A percentile compares a stretch with the other conserved stretches of the same genome.
Conservation (phyloP, 768 basidiomycete genomes). For the Ramaria sp. region DNA sequence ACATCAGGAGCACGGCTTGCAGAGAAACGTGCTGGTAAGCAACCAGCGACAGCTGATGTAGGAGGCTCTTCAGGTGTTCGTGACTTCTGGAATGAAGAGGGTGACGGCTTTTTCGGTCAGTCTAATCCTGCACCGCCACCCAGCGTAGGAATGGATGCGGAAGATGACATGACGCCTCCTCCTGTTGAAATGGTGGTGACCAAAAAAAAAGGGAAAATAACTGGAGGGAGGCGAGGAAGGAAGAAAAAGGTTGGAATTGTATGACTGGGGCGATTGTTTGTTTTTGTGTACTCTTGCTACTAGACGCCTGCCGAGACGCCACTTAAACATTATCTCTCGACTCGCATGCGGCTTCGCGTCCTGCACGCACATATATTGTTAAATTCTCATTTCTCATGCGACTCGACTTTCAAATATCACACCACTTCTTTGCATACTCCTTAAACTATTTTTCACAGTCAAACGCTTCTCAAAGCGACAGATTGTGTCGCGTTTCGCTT, state of each 20-base stretch:
- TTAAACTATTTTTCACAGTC: neutral
- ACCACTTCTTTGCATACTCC: neutral
- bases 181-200: constrained; percentile 18
- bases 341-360: constrained; percentile 5
- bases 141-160: constrained; percentile 20
- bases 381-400: constrained; percentile 1
- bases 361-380: neutral
- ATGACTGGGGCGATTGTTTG: neutral
- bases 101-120: constrained; percentile 78
- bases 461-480: neutral
- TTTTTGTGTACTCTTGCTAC: neutral
- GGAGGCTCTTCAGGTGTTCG: constrained; percentile 22
- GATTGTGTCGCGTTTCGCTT: neutral
- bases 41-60: constrained; percentile 24
- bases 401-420: neutral
- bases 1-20: constrained; percentile 23
- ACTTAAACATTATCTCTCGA: neutral
- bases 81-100: constrained; percentile 80
- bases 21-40: constrained; percentile 22
- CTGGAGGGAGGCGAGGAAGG: constrained; percentile 23
- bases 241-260: constrained; percentile 15
- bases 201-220: constrained; percentile 23
- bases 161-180: constrained; percentile 19
- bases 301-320: neutral
- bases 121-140: constrained; percentile 20